These are phyloP conservation scores for Pythium chondricola DNA, from an alignment of 352 stramenopile species.

Conservation along the genomic window DNA sequence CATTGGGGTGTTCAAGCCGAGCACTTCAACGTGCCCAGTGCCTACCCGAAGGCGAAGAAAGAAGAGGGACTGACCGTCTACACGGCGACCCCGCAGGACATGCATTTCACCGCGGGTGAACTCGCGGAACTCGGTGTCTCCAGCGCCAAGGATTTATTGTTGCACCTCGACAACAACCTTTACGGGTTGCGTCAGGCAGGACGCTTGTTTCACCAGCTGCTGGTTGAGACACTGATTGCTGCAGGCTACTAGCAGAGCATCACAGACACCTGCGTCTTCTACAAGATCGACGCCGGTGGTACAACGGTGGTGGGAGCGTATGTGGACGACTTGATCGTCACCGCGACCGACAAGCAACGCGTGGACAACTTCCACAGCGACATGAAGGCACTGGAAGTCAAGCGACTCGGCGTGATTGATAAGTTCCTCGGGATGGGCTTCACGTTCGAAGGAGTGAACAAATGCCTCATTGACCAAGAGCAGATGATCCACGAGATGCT, in stretches of 20 bases:
- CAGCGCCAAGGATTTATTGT: constrained; percentile 1
- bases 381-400: constrained; percentile 15
- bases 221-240: constrained; percentile 15
- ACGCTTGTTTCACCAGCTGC: constrained; percentile 21
- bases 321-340: constrained; percentile 29
- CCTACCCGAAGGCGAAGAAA: constrained; percentile 23
- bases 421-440: constrained; percentile 29
- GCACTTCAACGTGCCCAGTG: constrained; percentile 27
- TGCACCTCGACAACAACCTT: constrained; percentile 19
- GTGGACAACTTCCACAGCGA: constrained; percentile 14
- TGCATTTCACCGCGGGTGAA: constrained; percentile 7
- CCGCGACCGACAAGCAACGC: not conserved
- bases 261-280: constrained; percentile 25
- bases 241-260: constrained; percentile 15
- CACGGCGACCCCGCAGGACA: constrained; percentile 14
- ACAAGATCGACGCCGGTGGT: not conserved
- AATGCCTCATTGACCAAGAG: constrained; percentile 19
- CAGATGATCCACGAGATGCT: constrained; percentile 17
- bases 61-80: constrained; percentile 20
- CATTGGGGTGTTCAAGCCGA: constrained; percentile 16
- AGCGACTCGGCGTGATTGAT: constrained; percentile 17
- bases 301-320: constrained; percentile 17
- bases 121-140: constrained; percentile 8
- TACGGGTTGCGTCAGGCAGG: constrained; percentile 29
- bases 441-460: not conserved